These are phyloP conservation scores for Penicillium angulare DNA, from an alignment of 495 filamentous ascomycete species.

Conservation along the genomic window DNA sequence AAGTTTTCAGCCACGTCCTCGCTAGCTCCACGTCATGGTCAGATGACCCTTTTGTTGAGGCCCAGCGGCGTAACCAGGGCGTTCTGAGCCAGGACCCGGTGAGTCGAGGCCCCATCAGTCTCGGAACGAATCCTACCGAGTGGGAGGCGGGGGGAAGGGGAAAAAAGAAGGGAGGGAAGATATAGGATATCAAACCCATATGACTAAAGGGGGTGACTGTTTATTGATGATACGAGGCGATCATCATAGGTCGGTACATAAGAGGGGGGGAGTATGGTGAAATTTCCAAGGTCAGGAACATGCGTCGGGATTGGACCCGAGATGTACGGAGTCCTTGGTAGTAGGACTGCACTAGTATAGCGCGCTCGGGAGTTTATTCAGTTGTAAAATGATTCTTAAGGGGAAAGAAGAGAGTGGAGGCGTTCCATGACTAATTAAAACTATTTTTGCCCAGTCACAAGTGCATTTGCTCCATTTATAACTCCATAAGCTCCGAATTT, in stretches of 20 bases:
- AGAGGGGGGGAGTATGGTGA: no score
- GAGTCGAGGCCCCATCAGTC: background rate
- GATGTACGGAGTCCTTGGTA: no score
- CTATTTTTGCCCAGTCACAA: background rate
- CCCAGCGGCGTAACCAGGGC: slow-evolving; percentile 11
- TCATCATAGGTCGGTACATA: no score
- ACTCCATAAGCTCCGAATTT: no score
- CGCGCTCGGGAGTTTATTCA: no score
- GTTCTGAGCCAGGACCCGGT: background rate
- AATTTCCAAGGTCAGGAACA: no score
- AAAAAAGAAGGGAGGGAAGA: background rate
- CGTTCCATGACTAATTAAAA: slow-evolving; percentile 19
- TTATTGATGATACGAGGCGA: no score
- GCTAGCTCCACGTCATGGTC: slow-evolving; percentile 64
- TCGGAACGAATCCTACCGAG: slow-evolving; percentile 1
- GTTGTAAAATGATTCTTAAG: no score
- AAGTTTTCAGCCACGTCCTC: slow-evolving; percentile 69
- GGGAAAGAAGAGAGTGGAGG: no score
- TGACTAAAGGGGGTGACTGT: background rate
- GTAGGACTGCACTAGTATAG: no score
- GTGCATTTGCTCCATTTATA: no score
- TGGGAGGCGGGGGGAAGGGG: background rate
- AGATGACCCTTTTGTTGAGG: slow-evolving; percentile 29
- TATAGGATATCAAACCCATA: background rate
- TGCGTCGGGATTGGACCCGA: no score